Evolutionary conservation across 352 stramenopile genomes (phyloP).

Genomic region (Hyaloperonospora arabidopsidis): DNA sequence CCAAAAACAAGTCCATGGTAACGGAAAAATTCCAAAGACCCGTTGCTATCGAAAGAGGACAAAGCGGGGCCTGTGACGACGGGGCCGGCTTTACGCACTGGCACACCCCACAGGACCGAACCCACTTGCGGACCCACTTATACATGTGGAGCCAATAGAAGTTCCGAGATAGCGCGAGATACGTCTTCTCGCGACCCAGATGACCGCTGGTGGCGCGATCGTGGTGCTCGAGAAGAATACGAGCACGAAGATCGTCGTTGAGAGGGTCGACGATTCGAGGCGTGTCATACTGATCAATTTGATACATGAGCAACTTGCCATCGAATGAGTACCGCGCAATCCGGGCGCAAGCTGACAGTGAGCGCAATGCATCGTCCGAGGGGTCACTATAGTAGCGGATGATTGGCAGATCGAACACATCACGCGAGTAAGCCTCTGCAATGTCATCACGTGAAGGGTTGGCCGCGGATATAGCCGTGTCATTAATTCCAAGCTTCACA

Average conservation of each 20-base stretch:
- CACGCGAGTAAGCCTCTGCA: not conserved
- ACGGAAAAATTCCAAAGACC: not conserved
- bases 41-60: not conserved
- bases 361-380: not conserved
- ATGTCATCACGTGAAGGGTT: not conserved
- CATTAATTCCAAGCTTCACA: not conserved
- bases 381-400: not conserved
- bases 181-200: conserved; percentile 23
- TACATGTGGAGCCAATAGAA: conserved; percentile 26
- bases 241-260: not conserved
- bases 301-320: too few relatives aligned
- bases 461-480: not conserved
- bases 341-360: not conserved
- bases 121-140: conserved; percentile 21
- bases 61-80: not conserved
- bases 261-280: not conserved
- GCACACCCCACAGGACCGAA: not conserved
- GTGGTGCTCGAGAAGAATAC: not conserved
- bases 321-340: not conserved
- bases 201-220: not conserved
- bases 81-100: too few relatives aligned
- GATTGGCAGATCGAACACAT: not conserved
- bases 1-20: too few relatives aligned
- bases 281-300: too few relatives aligned
- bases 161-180: conserved; percentile 1